Base-by-base conservation (phyloP, 2,329 filamentous ascomycete genomes). In the Fusarium cicatricum region DNA sequence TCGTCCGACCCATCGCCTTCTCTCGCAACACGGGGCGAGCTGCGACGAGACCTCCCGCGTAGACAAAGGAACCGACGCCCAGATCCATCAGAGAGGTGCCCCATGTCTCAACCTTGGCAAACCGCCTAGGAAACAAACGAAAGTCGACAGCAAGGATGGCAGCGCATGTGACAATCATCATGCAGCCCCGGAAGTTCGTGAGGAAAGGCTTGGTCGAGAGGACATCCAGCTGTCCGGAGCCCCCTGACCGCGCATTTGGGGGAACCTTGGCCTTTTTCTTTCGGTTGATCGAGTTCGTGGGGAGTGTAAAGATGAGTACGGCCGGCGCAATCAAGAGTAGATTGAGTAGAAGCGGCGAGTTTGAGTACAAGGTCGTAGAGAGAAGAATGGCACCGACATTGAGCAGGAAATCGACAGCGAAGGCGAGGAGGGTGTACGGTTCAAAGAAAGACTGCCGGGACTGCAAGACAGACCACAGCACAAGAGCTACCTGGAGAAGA, bases 61-160 rank as follows among this genome's bases (percentile, higher is more conserved):
- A 99, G 67, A 99, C 95, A 77, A 99, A 99, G 11, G 93, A 97
- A 23, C 95, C 95, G 41, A 99, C 95, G 42, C 95, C 95, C 69
- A 98, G 82, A 72, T 99, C 95, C 95, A 99, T 99, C 58, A 99
- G 79, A n/a, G 94, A 98, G 2, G 94, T 97, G 49, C 95, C 95
- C 92, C 95, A 99, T n/a, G 91, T 97, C 76, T 99, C 95, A 3
- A 96, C 95, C 78, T 99, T 99, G 52, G 92, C 95, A 72, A 98
- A 98, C 28, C 95, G 89, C 23, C 95, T 86, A 3, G 95, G 95
- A 69, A 99, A 99, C 55, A 97, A 82, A 15, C 83, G 87, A 72
- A 99, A 99, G 75, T 99, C 95, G 45, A 99, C 95, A 14, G 95
- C 95, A n/a, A 99, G 83, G 65, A 99, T 98, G 46, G 92, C 91